A percentile compares a stretch with the other conserved stretches of the same genome.
Conservation (phyloP, 495 filamentous ascomycete species). For the Ascodesmis nigricans region DNA sequence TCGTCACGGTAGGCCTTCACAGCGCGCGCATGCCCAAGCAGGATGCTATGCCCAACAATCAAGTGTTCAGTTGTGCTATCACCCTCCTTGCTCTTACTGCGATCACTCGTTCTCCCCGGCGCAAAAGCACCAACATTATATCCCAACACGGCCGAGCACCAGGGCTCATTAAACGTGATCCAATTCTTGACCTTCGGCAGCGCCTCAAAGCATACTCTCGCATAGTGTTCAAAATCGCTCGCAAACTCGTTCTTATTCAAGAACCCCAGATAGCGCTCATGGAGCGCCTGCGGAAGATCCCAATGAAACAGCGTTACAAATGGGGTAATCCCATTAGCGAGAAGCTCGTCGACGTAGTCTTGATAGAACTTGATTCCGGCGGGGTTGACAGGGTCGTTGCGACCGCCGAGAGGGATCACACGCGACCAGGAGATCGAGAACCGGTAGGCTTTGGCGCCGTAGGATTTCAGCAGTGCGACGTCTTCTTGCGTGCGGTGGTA, state of each 20-base stretch:
- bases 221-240: conserved; percentile 31
- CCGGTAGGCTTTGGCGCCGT: conserved; percentile 22
- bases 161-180: conserved; percentile 36
- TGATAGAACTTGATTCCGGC: conserved; percentile 30
- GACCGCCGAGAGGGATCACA: conserved; percentile 22
- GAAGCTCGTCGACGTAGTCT: conserved; percentile 30
- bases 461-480: conserved; percentile 18
- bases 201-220: conserved; percentile 27
- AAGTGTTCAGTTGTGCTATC: conserved; percentile 30
- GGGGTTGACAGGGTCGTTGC: conserved; percentile 24
- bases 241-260: conserved; percentile 32
- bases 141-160: conserved; percentile 29
- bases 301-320: conserved; percentile 34
- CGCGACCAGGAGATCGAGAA: conserved; percentile 25
- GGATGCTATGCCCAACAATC: conserved; percentile 30
- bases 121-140: conserved; percentile 32
- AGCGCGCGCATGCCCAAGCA: conserved; percentile 30
- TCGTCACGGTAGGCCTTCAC: conserved; percentile 33
- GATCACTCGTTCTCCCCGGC: conserved; percentile 30
- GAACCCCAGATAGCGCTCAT: conserved; percentile 31
- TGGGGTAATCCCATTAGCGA: conserved; percentile 29
- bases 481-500: conserved; percentile 22
- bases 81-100: conserved; percentile 25
- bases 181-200: conserved; percentile 32
- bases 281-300: conserved; percentile 31